Evolutionary conservation across 129 eudicot genomes (phyloP), one percentile per base, ranked within the genome.

Genomic region (Flaveria robusta): DNA sequence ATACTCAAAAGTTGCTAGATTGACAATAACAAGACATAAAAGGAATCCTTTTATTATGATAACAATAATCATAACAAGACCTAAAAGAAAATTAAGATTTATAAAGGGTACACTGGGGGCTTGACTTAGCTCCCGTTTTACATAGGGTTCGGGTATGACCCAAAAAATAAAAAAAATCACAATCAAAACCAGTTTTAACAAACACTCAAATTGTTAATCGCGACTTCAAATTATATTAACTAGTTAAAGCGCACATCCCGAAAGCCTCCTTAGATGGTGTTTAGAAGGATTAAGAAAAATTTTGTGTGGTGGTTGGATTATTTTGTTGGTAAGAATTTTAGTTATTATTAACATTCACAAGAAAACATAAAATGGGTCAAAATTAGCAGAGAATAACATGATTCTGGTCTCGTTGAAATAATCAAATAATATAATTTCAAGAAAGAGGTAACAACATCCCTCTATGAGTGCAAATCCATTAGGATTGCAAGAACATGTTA

Each of bases 391-490:
- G 4, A 22, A 43, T 58, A 26, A 70, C 20, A 78, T 70, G 11
- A 12, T 58, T 70, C 23, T 77, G 52, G 63, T 78, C 71, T 70
- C 52, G 27, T 13, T 70, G 12, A 9, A 56, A 58, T 78, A 69
- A 69, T 43, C 51, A 55, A 56, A 60, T 27, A 31, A 49, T 11
- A 66, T 8, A 15, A 52, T 74, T 52, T 65, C 47, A 51, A 39
- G n/a, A 59, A 64, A 64, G 42, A 64, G 68, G 9, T 27, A 63
- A 23, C 37, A 51, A 47, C 72, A 71, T 50, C 72, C 65, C 54
- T 71, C 45, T 73, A 71, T 71, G 55, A 79, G 77, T 79, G 83
- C 74, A 52, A 59, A 72, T 79, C 79, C 68, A 72, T 71, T 43
- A 79, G 29, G 78, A 71, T 63, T 73, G 70, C 79, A 80, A 51